Evolutionary conservation across 768 basidiomycete species (phyloP), one percentile per base, ranked within the genome.

Genomic region (Suillus paluster): DNA sequence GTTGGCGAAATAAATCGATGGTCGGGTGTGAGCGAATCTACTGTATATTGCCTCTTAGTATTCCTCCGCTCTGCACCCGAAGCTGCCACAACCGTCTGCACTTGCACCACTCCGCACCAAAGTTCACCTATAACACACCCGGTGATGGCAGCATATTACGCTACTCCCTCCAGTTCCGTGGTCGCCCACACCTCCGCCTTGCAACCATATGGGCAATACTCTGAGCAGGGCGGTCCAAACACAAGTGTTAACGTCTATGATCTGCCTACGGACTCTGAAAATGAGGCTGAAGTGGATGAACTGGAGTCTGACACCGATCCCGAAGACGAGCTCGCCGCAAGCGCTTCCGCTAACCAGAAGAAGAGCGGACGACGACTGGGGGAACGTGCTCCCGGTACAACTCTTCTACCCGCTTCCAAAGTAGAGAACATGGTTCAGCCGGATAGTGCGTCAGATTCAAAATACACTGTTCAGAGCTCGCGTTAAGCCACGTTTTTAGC

Each of bases 351-450:
- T 23, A 46, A 65, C 23, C 65, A 73, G 57, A 75, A 73, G 64
- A 70, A 68, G 34, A 63, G 62, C 12, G 75, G 70, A 41, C 73
- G 71, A 67, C 67, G 66, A 58, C 53, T 65, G 48, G 73, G 73
- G 54, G 78, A 79, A 61, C 86, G 89, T 65, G 75, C 79, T 25
- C 85, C 85, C 1, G 92, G 91, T 27, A 85, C 89, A 49, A 87
- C 86, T 5, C 75, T 90, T 3, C 77, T 94, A 38, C 92, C 92
- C 17, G 77, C 84, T 39, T 73, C 83, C 42, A 83, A 86, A 64
- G 73, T 95, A 44, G 90, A 94, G 74, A 88, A 84, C 69, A 92
- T 94, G 67, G 79, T 92, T 45, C 86, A 92, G 68, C 87, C 90
- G 14, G 91, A 94, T 64, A 90, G 91, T 87, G 72, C 53, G 83